These are phyloP conservation scores for Rhizomucor miehei DNA, from an alignment of 371 early-diverging fungal genomes.

Conservation along the genomic window DNA sequence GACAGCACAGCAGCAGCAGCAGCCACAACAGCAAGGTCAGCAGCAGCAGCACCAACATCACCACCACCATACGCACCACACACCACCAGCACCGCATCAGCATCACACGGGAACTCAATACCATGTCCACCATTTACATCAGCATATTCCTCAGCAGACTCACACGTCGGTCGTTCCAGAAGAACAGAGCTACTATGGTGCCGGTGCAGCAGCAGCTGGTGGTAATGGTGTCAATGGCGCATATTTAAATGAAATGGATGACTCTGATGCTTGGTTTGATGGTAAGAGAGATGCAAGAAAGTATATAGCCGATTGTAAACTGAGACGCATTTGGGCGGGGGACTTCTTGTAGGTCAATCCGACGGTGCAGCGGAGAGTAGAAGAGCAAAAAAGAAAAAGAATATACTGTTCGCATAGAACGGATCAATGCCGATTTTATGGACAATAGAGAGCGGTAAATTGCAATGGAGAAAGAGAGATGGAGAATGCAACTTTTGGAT, in stretches of 20 bases:
- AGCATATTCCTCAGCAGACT: slow-evolving; percentile 5
- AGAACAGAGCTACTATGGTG: slow-evolving; percentile 1
- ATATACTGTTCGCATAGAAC: slow-evolving; percentile 29
- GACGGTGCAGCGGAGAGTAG: slow-evolving; percentile 28
- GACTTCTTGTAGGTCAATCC: background rate
- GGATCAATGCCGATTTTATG: slow-evolving; percentile 37
- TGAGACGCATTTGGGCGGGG: too few species aligned
- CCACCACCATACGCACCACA: slow-evolving; percentile 4
- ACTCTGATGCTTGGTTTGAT: slow-evolving; percentile 20
- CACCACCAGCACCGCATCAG: background rate
- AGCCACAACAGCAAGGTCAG: slow-evolving; percentile 1
- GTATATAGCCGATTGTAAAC: background rate
- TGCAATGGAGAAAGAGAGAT: slow-evolving; percentile 1
- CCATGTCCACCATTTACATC: slow-evolving; percentile 12
- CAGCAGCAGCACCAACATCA: slow-evolving; percentile 10
- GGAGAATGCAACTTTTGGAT: background rate
- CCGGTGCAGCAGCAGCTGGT: background rate
- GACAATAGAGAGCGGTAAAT: slow-evolving; percentile 41
- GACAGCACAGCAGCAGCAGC: background rate
- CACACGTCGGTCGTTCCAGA: background rate
- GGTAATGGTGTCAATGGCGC: background rate
- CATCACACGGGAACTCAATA: slow-evolving; percentile 1
- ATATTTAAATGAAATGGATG: slow-evolving; percentile 16
- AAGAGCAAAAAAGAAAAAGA: slow-evolving; percentile 37
- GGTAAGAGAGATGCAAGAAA: slow-evolving; percentile 6